phyloP scores from a whole-genome alignment of 2,329 filamentous ascomycete genomes.

The Cordyceps militaris region DNA sequence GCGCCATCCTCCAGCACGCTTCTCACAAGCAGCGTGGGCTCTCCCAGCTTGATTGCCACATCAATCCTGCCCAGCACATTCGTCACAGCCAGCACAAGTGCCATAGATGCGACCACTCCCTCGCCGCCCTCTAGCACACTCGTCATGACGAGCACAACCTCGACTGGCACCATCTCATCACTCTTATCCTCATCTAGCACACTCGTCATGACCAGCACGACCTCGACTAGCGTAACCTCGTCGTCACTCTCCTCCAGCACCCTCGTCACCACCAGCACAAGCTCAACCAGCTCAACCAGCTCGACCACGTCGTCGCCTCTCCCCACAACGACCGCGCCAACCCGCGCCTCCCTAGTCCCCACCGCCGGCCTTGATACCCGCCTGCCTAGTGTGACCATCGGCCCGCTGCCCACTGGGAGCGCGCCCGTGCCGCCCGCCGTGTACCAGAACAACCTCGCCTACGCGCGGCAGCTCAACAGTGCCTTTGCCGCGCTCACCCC shows the following conservation, averaged over 20 bases:
- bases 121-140: not conserved
- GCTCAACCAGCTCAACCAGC: not conserved
- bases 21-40: not conserved
- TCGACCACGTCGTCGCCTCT: not conserved
- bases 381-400: constrained; percentile 36
- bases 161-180: not conserved
- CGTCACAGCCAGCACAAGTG: not conserved
- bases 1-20: not conserved
- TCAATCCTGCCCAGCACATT: not conserved
- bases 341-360: constrained; percentile 11
- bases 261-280: not conserved
- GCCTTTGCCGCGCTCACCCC: constrained; percentile 38
- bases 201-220: not conserved
- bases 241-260: not conserved
- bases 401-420: constrained; percentile 29
- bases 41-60: not conserved
- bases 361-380: constrained; percentile 27
- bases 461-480: constrained; percentile 40
- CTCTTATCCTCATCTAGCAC: not conserved
- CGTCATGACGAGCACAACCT: not conserved
- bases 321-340: constrained; percentile 6
- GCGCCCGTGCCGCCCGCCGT: constrained; percentile 34
- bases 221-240: not conserved
- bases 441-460: constrained; percentile 38
- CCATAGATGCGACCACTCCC: not conserved